Evolutionary conservation across 768 basidiomycete species (phyloP).

Genomic region (Serendipita vermifera): DNA sequence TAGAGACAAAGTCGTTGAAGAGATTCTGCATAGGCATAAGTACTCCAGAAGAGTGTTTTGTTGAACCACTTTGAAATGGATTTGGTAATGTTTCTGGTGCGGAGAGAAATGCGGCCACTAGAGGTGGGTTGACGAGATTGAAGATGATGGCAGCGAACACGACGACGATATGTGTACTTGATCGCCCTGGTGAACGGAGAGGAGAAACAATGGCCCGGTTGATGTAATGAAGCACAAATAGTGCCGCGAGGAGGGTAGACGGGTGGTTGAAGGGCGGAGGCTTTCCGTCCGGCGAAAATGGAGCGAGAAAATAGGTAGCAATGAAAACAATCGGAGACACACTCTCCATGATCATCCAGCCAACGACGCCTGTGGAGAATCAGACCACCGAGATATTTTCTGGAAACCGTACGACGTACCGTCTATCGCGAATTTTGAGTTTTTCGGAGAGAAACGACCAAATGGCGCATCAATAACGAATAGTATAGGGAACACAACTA

Average conservation of each 20-base stretch:
- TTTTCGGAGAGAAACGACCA: conserved; percentile 52
- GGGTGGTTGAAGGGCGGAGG: conserved; percentile 22
- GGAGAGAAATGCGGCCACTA: conserved; percentile 58
- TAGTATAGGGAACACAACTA: conserved; percentile 25
- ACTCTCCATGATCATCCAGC: conserved; percentile 76
- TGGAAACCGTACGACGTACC: conserved; percentile 26
- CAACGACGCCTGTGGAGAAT: conserved; percentile 24
- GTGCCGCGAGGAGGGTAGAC: conserved; percentile 37
- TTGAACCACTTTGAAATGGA: conserved; percentile 20
- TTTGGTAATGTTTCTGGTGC: conserved; percentile 39
- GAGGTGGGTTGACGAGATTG: conserved; percentile 59
- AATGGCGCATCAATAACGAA: conserved; percentile 64
- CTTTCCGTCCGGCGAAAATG: conserved; percentile 28
- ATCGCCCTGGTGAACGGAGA: conserved; percentile 65
- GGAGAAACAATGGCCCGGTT: conserved; percentile 76
- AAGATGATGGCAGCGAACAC: conserved; percentile 42
- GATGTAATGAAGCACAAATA: conserved; percentile 65
- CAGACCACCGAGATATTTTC: background rate
- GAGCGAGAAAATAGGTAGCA: conserved; percentile 36
- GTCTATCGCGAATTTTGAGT: conserved; percentile 40
- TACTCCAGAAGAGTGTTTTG: too few species aligned
- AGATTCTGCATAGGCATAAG: background rate
- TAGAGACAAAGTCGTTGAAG: background rate
- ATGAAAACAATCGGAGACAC: conserved; percentile 45
- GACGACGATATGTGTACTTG: conserved; percentile 58